Conservation (phyloP, 257 asterid species). For the Scutellaria baicalensis region DNA sequence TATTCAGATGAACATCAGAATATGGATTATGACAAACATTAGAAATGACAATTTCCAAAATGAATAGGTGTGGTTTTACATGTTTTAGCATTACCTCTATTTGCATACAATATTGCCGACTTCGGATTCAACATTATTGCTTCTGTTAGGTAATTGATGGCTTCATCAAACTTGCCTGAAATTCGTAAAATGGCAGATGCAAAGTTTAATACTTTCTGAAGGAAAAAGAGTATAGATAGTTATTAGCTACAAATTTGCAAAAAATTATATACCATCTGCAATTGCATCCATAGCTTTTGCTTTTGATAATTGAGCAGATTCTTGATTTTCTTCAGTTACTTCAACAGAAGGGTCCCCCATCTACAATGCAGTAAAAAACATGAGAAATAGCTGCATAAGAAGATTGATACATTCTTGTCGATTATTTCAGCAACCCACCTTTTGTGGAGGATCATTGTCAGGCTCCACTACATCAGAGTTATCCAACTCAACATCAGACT, state of each 20-base stretch:
- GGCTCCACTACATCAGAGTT: constrained; percentile 50
- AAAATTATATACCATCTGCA: constrained; percentile 35
- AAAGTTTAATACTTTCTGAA: neutral
- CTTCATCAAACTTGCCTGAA: constrained; percentile 56
- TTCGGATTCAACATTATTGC: constrained; percentile 59
- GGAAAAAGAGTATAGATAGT: neutral
- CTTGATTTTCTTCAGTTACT: constrained; percentile 59
- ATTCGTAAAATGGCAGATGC: neutral
- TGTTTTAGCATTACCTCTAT: constrained; percentile 38
- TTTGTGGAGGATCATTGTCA: constrained; percentile 59
- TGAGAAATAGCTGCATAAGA: neutral
- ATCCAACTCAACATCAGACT: constrained; percentile 79
- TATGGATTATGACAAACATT: neutral
- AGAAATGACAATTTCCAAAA: neutral
- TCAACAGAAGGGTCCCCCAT: constrained; percentile 67
- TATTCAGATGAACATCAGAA: constrained; percentile 7
- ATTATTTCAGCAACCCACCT: constrained; percentile 34
- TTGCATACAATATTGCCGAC: constrained; percentile 58
- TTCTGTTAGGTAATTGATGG: constrained; percentile 48
- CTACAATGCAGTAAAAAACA: constrained; percentile 20
- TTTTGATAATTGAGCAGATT: constrained; percentile 49
- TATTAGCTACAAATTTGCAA: neutral
- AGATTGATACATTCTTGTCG: neutral
- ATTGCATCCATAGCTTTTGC: constrained; percentile 55
- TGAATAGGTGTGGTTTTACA: neutral